Evolutionary conservation across 2,329 filamentous ascomycete genomes (phyloP).

Genomic region (Beauveria sp.): DNA sequence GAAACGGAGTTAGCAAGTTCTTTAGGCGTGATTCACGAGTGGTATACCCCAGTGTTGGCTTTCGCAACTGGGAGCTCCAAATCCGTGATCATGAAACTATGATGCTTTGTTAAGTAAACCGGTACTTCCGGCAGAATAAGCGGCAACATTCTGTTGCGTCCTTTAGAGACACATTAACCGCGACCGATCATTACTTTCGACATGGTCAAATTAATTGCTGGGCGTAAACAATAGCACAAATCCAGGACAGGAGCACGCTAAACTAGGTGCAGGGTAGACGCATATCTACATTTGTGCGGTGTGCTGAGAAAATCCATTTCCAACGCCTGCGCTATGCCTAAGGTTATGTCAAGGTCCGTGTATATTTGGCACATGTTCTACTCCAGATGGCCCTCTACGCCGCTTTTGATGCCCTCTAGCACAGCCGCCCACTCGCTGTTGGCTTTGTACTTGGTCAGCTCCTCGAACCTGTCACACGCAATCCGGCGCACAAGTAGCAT

Average conservation of each 20-base stretch:
- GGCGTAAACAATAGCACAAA: too few relatives aligned
- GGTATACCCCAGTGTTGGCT: too few relatives aligned
- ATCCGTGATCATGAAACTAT: too few relatives aligned
- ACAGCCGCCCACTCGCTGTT: conserved; percentile 42
- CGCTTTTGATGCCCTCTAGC: conserved; percentile 43
- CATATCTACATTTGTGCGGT: not conserved
- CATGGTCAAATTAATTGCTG: too few relatives aligned
- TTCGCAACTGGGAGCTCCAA: too few relatives aligned
- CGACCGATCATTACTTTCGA: too few relatives aligned
- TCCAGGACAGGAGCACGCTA: not conserved
- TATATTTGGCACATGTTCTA: not conserved
- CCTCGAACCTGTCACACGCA: conserved; percentile 52
- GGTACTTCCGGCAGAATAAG: too few relatives aligned
- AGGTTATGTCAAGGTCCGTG: not conserved
- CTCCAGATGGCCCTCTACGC: conserved; percentile 27
- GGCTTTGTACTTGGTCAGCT: conserved; percentile 35
- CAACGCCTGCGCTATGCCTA: conserved; percentile 14
- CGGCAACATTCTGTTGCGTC: too few relatives aligned
- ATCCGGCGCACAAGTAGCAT: conserved; percentile 68
- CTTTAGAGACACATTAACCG: too few relatives aligned
- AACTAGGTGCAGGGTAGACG: not conserved
- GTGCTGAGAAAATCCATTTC: not conserved
- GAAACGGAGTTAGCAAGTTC: too few relatives aligned
- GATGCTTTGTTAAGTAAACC: too few relatives aligned
- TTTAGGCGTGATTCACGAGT: too few relatives aligned